A percentile compares a stretch with the other conserved stretches of the same genome.
Evolutionary conservation across 2,329 filamentous ascomycete genomes (phyloP).

Genomic region (Penicillium oxalicum): DNA sequence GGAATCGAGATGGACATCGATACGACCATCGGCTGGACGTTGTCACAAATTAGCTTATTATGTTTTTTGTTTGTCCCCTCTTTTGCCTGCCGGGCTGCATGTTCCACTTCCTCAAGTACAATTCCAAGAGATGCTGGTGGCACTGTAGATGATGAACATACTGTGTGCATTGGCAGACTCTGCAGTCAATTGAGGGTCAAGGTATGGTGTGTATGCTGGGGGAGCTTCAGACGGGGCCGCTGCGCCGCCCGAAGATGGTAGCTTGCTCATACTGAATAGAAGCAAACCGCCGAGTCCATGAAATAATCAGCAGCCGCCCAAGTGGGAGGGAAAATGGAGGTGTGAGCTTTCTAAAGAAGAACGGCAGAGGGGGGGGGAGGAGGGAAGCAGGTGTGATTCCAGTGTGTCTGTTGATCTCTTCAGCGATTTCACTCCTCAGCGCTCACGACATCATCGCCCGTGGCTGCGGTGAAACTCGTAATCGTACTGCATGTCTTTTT

Average conservation of each 20-base stretch:
- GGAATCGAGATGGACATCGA: constrained; percentile 21
- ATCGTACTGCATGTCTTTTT: neutral
- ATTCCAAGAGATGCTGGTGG: neutral
- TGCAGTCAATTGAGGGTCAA: constrained; percentile 11
- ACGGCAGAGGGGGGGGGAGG: no score
- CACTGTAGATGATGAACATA: neutral
- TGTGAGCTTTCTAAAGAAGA: no score
- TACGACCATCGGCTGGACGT: constrained; percentile 16
- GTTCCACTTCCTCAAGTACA: no score
- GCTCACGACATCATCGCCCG: no score
- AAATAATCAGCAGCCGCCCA: no score
- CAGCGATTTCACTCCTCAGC: no score
- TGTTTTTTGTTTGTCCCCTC: neutral
- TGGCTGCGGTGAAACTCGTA: constrained; percentile 8
- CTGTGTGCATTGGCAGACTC: constrained; percentile 12
- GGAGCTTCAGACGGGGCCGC: neutral
- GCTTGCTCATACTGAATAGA: constrained; percentile 4
- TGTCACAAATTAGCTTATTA: neutral
- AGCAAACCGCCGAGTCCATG: no score
- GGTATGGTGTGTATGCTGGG: constrained; percentile 8
- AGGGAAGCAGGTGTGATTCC: no score
- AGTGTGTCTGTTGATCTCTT: no score
- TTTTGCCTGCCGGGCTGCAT: no score
- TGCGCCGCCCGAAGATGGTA: constrained; percentile 2
- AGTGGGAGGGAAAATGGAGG: no score